phyloP scores from a whole-genome alignment of 805 yeast species.

The Barnettozyma pratensis region DNA sequence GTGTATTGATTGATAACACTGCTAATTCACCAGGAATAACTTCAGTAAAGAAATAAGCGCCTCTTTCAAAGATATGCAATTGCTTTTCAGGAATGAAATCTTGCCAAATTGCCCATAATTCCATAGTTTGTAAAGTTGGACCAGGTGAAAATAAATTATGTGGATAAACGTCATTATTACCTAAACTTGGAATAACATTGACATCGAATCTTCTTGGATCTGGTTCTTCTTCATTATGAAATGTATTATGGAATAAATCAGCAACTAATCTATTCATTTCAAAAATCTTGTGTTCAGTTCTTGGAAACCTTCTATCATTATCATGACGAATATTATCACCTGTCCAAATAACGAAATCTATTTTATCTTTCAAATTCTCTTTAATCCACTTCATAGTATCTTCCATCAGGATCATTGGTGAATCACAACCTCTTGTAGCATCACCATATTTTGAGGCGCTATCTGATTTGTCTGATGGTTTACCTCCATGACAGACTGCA shows the following conservation, averaged over 20 bases:
- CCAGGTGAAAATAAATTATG: constrained; percentile 84
- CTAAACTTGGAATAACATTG: constrained; percentile 64
- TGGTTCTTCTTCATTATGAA: constrained; percentile 32
- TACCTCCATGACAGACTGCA: constrained; percentile 53
- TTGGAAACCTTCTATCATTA: constrained; percentile 67
- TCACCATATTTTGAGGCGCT: constrained; percentile 67
- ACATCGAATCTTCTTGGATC: constrained; percentile 43
- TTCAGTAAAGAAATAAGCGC: constrained; percentile 70
- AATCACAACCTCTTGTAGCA: constrained; percentile 72
- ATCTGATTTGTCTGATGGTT: constrained; percentile 28
- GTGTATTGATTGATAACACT: constrained; percentile 70
- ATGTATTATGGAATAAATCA: constrained; percentile 43
- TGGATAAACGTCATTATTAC: constrained; percentile 87
- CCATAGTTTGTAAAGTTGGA: constrained; percentile 83
- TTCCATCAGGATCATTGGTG: constrained; percentile 58
- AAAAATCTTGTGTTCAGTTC: constrained; percentile 68
- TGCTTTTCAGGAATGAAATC: constrained; percentile 73
- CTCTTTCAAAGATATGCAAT: constrained; percentile 65
- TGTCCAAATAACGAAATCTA: constrained; percentile 87
- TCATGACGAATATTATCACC: constrained; percentile 88
- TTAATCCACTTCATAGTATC: constrained; percentile 65
- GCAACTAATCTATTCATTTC: constrained; percentile 61
- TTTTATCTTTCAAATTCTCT: constrained; percentile 60
- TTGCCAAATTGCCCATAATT: constrained; percentile 69
- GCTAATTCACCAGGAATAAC: constrained; percentile 79